A percentile compares a stretch with the other conserved stretches of the same genome.
These are phyloP conservation scores for Melampsora americana DNA, from an alignment of 1,284 basidiomycete species.

Conservation along the genomic window DNA sequence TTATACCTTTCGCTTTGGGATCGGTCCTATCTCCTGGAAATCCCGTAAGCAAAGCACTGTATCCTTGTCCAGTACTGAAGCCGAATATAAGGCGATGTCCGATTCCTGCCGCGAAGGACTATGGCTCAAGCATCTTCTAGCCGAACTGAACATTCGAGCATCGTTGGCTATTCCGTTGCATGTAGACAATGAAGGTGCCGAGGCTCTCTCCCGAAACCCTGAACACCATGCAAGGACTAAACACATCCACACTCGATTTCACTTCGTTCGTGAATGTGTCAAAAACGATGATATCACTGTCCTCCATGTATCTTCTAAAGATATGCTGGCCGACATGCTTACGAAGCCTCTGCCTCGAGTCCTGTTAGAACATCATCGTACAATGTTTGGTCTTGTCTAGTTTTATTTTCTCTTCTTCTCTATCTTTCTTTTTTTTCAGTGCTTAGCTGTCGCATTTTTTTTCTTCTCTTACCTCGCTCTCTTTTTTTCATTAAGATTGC, in stretches of 20 bases:
- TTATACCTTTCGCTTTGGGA: slow-evolving; percentile 2
- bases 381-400: slow-evolving; percentile 7
- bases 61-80: not conserved
- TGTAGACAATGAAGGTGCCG: not conserved
- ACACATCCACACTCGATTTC: not conserved
- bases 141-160: not conserved
- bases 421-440: not conserved
- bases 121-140: not conserved
- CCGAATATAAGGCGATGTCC: not conserved
- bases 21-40: slow-evolving; percentile 15
- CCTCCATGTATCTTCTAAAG: not conserved
- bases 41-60: slow-evolving; percentile 5
- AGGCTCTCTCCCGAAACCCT: not conserved
- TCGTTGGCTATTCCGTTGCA: not conserved
- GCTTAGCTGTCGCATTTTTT: no score
- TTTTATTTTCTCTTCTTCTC: not conserved
- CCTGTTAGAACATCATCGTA: not conserved
- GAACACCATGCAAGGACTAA: not conserved
- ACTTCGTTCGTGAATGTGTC: not conserved
- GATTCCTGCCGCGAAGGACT: not conserved
- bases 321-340: slow-evolving; percentile 7
- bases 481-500: no score
- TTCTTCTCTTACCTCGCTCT: no score
- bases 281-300: not conserved
- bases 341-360: not conserved